These are phyloP conservation scores for Hericium alpestre DNA, from an alignment of 768 basidiomycete species.

Conservation along the genomic window DNA sequence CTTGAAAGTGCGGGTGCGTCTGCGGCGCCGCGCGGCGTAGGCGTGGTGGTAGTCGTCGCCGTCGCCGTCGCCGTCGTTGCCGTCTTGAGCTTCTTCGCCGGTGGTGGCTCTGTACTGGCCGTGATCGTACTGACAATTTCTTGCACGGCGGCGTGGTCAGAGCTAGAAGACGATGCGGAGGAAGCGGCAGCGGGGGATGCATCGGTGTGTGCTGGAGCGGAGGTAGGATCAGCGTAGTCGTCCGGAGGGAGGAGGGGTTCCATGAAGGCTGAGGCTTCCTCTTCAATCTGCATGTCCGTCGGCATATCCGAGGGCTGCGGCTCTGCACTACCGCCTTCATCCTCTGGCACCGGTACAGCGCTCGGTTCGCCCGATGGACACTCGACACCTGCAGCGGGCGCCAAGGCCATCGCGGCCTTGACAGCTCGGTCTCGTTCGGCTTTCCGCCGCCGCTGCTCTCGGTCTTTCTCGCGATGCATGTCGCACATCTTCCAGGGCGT, in stretches of 20 bases:
- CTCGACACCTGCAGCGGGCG: background rate
- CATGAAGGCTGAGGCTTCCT: constrained; percentile 4
- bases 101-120: background rate
- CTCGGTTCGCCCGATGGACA: background rate
- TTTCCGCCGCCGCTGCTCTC: constrained; percentile 21
- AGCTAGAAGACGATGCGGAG: background rate
- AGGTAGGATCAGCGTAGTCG: too few relatives aligned
- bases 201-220: background rate
- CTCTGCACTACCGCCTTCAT: background rate
- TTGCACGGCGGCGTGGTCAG: background rate
- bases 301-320: background rate
- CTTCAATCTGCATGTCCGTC: background rate
- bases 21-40: constrained; percentile 6
- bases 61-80: background rate
- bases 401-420: background rate
- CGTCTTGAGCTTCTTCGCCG: background rate
- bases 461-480: constrained; percentile 29
- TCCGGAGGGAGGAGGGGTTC: constrained; percentile 7
- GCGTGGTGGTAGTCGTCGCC: background rate
- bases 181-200: background rate
- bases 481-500: constrained; percentile 42
- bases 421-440: constrained; percentile 16
- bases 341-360: background rate
- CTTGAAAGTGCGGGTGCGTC: constrained; percentile 10
- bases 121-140: background rate